These are phyloP conservation scores for Raffaelea ambrosiae DNA, from an alignment of 2,329 filamentous ascomycete species.

Conservation along the genomic window DNA sequence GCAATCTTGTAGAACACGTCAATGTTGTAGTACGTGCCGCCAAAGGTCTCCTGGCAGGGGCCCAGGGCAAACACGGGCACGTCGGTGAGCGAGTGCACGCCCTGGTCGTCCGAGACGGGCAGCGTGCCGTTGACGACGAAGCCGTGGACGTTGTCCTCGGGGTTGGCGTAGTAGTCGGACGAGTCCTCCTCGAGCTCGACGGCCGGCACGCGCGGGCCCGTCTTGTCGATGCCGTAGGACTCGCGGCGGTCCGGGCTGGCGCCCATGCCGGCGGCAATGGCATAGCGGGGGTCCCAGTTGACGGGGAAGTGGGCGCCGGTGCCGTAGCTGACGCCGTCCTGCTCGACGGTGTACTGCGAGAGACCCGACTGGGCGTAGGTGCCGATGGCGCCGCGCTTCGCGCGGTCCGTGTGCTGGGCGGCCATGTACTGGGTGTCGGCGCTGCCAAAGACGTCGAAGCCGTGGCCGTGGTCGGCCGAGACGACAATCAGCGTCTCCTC, in stretches of 20 bases:
- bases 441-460: conserved; percentile 72
- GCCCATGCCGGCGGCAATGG: conserved; percentile 63
- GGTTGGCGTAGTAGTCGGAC: conserved; percentile 57
- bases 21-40: conserved; percentile 62
- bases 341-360: conserved; percentile 61
- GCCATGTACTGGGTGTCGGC: conserved; percentile 68
- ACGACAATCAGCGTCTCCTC: conserved; percentile 73
- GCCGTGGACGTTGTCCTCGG: conserved; percentile 42
- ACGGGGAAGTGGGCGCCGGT: conserved; percentile 69
- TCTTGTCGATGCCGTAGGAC: conserved; percentile 63
- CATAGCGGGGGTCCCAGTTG: conserved; percentile 81
- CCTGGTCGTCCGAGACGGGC: conserved; percentile 52
- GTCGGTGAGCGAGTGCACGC: conserved; percentile 70
- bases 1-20: conserved; percentile 71
- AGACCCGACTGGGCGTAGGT: conserved; percentile 65
- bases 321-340: conserved; percentile 55
- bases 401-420: conserved; percentile 54
- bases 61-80: conserved; percentile 72
- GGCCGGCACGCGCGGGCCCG: conserved; percentile 48
- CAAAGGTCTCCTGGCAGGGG: conserved; percentile 70
- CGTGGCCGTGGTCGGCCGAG: conserved; percentile 83
- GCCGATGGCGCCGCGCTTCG: conserved; percentile 68
- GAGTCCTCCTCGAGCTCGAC: conserved; percentile 10
- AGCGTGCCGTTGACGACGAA: conserved; percentile 61
- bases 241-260: conserved; percentile 70